Evolutionary conservation across 2,329 filamentous ascomycete species (phyloP), one percentile per base, ranked within the genome.

Genomic region (Calonectria naviculata): DNA sequence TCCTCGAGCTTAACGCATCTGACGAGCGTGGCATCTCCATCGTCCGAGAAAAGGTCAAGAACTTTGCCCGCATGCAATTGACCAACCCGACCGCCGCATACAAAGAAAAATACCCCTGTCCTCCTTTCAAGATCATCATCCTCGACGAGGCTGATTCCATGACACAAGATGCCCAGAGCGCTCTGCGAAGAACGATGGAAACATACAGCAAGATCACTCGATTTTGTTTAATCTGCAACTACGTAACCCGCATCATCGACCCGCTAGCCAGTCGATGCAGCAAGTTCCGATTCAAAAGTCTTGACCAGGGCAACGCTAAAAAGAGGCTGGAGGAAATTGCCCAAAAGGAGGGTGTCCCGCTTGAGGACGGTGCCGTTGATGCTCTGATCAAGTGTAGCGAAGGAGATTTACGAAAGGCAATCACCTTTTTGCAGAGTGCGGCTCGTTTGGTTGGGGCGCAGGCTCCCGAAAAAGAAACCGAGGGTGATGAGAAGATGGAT

Each of bases 1-100:
- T 99, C n/a, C 94, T 99, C 72, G 97, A 99, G 86, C 92, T 99
- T 80, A 99, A 99, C 85, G 97, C 97, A 78, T 99, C 97, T 42
- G 97, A 99, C 85, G 97, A 99, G 86, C 95, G 97, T 75, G 97
- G 97, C 65, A 98, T 99, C 81, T 93, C 91, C 71, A 98, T 99
- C 74, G 96, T 99, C 42, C 93, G 97, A 64, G 95, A 98, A 80
- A 98, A 98, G 84, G 95, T 99, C 82, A 99, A 99, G 84, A 93
- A 98, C 83, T 99, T 99, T 83, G 97, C 97, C 26, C 92, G 96
- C 71, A 96, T 97, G 88, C 96, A 98, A 83, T 90, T 98, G 73
- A 95, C 94, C 34, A 95, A 97, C 75, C 92, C 94, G 3, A 92
- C 94, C 0, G 84, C 92, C 73, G 86, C 92, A 77, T 90, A 94